Conservation (phyloP, 768 basidiomycete genomes). For the Pulveroboletus sp. region DNA sequence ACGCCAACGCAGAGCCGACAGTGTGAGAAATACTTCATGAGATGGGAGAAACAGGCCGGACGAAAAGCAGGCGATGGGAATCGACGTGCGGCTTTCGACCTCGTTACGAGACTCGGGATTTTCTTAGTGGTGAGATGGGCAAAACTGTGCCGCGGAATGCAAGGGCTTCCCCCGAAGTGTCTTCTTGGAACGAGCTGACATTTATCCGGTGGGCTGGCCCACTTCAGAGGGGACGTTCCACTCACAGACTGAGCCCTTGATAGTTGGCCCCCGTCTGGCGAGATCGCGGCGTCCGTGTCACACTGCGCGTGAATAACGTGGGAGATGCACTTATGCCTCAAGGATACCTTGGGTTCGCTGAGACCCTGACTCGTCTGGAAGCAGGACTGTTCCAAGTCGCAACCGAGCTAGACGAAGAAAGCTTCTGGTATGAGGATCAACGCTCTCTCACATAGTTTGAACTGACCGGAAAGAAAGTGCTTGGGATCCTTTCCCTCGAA, state of each 20-base stretch:
- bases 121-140: slow-evolving; percentile 46
- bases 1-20: slow-evolving; percentile 45
- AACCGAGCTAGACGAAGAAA: slow-evolving; percentile 41
- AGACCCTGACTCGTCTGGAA: slow-evolving; percentile 50
- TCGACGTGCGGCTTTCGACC: slow-evolving; percentile 49
- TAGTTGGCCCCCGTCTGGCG: slow-evolving; percentile 41
- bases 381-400: slow-evolving; percentile 58
- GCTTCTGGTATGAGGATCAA: slow-evolving; percentile 41
- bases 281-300: slow-evolving; percentile 44
- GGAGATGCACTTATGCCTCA: slow-evolving; percentile 68
- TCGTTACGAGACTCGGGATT: slow-evolving; percentile 55
- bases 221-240: slow-evolving; percentile 21
- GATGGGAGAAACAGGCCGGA: slow-evolving; percentile 30
- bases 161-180: slow-evolving; percentile 50
- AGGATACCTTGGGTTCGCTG: slow-evolving; percentile 55
- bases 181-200: slow-evolving; percentile 57
- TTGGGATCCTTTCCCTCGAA: slow-evolving; percentile 52
- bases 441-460: background rate
- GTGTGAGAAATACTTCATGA: slow-evolving; percentile 50
- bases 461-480: slow-evolving; percentile 32
- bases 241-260: slow-evolving; percentile 52
- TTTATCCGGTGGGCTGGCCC: slow-evolving; percentile 61
- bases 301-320: slow-evolving; percentile 61
- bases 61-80: slow-evolving; percentile 27
- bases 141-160: slow-evolving; percentile 32